These are phyloP conservation scores for Syzygium jambos DNA, from an alignment of 345 rosid genomes.

Conservation along the genomic window DNA sequence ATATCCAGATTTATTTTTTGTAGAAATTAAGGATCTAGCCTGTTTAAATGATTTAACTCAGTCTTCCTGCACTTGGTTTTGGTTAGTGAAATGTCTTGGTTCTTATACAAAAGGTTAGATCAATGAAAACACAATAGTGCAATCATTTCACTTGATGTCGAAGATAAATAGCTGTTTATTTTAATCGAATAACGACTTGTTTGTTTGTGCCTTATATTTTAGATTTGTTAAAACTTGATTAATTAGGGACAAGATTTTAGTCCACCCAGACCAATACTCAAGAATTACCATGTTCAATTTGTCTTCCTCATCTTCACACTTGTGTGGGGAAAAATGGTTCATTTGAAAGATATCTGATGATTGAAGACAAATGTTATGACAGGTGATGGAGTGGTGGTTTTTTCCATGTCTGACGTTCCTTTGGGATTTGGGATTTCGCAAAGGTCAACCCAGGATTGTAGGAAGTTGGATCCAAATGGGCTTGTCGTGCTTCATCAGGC, in stretches of 20 bases:
- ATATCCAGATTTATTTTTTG: neutral
- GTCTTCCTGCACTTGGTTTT: neutral
- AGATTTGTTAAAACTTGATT: neutral
- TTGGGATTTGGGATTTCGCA: slow-evolving; percentile 82
- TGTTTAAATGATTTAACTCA: neutral
- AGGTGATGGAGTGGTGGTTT: slow-evolving; percentile 85
- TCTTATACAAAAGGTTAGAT: neutral
- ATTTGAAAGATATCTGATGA: neutral
- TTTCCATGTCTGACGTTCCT: slow-evolving; percentile 81
- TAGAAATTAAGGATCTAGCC: neutral
- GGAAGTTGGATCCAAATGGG: slow-evolving; percentile 82
- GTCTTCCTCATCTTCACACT: neutral
- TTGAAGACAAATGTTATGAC: slow-evolving; percentile 6
- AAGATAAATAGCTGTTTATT: neutral
- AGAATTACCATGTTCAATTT: neutral
- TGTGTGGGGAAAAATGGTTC: neutral
- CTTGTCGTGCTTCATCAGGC: slow-evolving; percentile 79
- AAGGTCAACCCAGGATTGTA: slow-evolving; percentile 73
- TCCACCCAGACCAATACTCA: neutral
- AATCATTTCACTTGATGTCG: neutral
- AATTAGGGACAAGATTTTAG: neutral
- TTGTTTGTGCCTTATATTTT: neutral
- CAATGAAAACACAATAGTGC: neutral
- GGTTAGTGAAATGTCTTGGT: neutral
- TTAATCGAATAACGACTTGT: neutral